phyloP scores from a whole-genome alignment of 768 basidiomycete species.

The Naganishia randhawae region DNA sequence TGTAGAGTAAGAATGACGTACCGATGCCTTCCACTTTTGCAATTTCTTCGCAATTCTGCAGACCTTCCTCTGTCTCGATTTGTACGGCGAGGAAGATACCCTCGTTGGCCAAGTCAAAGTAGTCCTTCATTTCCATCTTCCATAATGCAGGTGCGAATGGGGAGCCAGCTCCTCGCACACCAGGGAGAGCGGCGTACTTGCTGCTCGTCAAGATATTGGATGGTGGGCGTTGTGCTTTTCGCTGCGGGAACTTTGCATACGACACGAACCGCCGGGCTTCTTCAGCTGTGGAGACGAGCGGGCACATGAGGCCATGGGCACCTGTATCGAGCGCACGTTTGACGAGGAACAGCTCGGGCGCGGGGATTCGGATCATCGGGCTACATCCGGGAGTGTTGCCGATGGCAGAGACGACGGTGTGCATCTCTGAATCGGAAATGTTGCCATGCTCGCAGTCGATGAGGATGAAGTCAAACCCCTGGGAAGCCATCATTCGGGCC shows the following conservation, averaged over 20 bases:
- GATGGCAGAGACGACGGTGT: conserved; percentile 36
- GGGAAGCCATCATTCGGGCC: conserved; percentile 33
- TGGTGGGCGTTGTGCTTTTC: conserved; percentile 23
- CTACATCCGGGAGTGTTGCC: conserved; percentile 27
- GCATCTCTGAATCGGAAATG: conserved; percentile 41
- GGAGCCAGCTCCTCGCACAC: conserved; percentile 38
- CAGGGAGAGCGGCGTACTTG: conserved; percentile 31
- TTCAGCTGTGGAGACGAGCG: conserved; percentile 33
- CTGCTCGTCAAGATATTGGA: conserved; percentile 4
- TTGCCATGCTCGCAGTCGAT: conserved; percentile 39
- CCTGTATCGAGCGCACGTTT: conserved; percentile 40
- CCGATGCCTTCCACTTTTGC: conserved; percentile 42
- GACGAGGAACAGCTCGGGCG: conserved; percentile 34
- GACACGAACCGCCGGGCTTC: conserved; percentile 34
- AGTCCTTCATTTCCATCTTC: conserved; percentile 34
- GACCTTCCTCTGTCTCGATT: conserved; percentile 41
- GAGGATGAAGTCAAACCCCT: conserved; percentile 35
- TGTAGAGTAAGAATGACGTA: conserved; percentile 18
- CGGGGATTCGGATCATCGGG: conserved; percentile 40
- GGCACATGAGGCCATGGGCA: conserved; percentile 34
- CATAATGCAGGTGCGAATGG: conserved; percentile 35
- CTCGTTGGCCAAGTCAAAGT: conserved; percentile 32
- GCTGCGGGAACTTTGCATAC: conserved; percentile 36
- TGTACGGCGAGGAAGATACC: conserved; percentile 38
- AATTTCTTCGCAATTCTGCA: conserved; percentile 42